A percentile compares a stretch with the other conserved stretches of the same genome.
These are phyloP conservation scores for Debaryomyces fabryi DNA, from an alignment of 1,139 yeast genomes.

Conservation along the genomic window DNA sequence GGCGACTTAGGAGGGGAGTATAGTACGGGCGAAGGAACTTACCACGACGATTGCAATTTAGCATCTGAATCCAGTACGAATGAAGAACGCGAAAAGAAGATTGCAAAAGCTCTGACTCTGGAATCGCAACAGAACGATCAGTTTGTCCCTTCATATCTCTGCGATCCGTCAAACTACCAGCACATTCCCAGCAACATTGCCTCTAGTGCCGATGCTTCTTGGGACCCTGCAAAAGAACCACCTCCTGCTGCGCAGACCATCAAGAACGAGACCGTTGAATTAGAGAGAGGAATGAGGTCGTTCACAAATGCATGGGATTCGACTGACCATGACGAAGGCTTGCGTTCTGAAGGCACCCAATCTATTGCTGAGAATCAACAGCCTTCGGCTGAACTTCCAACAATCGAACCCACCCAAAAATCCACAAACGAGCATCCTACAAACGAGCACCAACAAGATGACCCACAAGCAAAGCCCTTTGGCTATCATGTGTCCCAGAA, in stretches of 20 bases:
- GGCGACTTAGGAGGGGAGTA: not conserved
- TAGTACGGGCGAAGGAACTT: not conserved
- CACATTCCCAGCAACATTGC: constrained; percentile 21
- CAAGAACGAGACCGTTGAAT: constrained; percentile 6
- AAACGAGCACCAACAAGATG: not conserved
- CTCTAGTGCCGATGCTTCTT: constrained; percentile 32
- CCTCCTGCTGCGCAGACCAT: constrained; percentile 27
- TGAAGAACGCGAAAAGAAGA: not conserved
- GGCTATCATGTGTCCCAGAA: not conserved
- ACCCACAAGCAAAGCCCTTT: constrained; percentile 6
- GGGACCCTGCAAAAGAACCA: constrained; percentile 45
- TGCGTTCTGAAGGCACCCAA: not conserved
- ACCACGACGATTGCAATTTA: too few relatives aligned
- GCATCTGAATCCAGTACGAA: not conserved
- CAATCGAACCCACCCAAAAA: not conserved
- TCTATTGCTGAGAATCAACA: not conserved
- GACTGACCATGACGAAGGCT: not conserved
- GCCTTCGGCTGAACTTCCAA: not conserved
- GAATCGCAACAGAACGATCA: constrained; percentile 2
- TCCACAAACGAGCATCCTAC: not conserved
- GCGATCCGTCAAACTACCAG: constrained; percentile 35
- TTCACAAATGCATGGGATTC: constrained; percentile 25
- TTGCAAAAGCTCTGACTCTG: not conserved
- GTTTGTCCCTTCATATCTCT: constrained; percentile 20
- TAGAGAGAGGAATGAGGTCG: constrained; percentile 14